A percentile compares a stretch with the other conserved stretches of the same genome.
These are phyloP conservation scores for Suhomyces bribrorum DNA, from an alignment of 1,139 yeast genomes.

Conservation along the genomic window DNA sequence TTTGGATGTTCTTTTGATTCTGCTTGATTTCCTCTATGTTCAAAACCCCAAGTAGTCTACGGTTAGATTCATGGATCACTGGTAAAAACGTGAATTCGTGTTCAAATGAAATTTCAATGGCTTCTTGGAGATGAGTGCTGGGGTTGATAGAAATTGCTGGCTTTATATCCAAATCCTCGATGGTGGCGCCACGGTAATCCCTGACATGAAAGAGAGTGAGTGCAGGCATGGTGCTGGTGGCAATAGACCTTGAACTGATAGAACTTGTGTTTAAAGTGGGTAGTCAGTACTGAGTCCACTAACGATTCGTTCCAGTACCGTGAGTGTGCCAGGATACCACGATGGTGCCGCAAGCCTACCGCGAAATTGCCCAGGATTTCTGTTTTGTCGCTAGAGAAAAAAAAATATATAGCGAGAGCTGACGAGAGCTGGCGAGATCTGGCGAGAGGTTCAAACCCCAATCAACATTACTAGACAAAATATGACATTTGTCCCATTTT, in stretches of 20 bases:
- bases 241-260: no score
- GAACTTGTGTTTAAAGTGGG: no score
- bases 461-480: no score
- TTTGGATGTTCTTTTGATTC: conserved; percentile 24
- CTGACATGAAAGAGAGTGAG: conserved; percentile 30
- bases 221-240: conserved; percentile 5
- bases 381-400: no score
- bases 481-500: no score
- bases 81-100: conserved; percentile 60
- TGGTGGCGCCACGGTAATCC: conserved; percentile 55
- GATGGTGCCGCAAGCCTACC: no score
- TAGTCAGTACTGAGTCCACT: neutral
- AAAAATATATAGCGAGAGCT: no score
- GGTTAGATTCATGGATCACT: conserved; percentile 52
- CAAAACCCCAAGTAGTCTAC: conserved; percentile 55
- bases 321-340: no score
- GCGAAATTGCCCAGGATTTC: no score
- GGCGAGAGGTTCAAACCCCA: no score
- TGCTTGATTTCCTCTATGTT: conserved; percentile 49
- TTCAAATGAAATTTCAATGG: conserved; percentile 53
- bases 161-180: conserved; percentile 62
- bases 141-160: conserved; percentile 64
- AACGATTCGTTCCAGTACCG: no score
- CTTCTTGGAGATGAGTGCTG: conserved; percentile 49
- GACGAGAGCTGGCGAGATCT: no score